Evolutionary conservation across 352 stramenopile genomes (phyloP).

Genomic region (Halophytophthora polymorphica): DNA sequence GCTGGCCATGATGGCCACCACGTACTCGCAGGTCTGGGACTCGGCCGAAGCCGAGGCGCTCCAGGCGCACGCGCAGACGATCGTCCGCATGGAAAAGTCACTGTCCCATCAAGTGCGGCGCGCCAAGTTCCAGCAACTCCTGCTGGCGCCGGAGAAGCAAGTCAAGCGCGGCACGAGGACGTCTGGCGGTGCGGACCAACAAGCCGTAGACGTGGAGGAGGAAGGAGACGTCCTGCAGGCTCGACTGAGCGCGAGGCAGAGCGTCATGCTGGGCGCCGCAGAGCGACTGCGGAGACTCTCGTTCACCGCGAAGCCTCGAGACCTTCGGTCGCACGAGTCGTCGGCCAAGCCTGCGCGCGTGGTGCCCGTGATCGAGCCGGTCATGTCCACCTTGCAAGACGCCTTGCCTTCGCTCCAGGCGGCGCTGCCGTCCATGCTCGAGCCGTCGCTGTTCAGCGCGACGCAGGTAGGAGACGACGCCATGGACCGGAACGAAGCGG

Average conservation of each 20-base stretch:
- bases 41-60: constrained; percentile 55
- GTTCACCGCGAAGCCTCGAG: constrained; percentile 9
- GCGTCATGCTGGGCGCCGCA: constrained; percentile 17
- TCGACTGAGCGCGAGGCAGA: constrained; percentile 12
- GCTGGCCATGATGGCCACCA: constrained; percentile 74
- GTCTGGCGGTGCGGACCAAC: constrained; percentile 8
- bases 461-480: constrained; percentile 45
- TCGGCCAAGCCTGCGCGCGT: constrained; percentile 9
- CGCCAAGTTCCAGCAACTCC: constrained; percentile 36
- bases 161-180: constrained; percentile 13
- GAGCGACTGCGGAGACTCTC: constrained; percentile 17
- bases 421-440: constrained; percentile 19
- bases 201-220: constrained; percentile 9
- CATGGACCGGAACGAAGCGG: constrained; percentile 18
- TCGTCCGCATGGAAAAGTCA: constrained; percentile 55
- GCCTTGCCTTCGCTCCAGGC: constrained; percentile 3
- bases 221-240: constrained; percentile 8
- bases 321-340: constrained; percentile 1
- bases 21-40: constrained; percentile 54
- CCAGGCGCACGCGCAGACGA: constrained; percentile 47
- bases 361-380: constrained; percentile 6
- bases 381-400: not conserved
- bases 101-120: constrained; percentile 28
- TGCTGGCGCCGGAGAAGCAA: constrained; percentile 23
- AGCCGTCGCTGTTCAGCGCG: constrained; percentile 41